phyloP scores from a whole-genome alignment of 768 basidiomycete species.

The Suillus variegatus region DNA sequence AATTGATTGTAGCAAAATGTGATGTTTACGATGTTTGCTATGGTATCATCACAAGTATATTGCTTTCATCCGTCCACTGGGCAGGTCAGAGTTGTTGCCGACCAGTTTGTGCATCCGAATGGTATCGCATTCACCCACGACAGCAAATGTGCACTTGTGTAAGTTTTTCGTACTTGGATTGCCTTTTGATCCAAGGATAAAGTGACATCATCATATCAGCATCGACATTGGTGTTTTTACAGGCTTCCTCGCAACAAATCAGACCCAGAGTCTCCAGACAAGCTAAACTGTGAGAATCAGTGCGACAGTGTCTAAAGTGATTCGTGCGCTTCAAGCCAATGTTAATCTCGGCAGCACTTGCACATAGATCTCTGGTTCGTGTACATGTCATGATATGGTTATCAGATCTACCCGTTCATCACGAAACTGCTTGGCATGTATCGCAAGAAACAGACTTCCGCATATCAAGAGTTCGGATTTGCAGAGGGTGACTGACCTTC shows the following conservation, averaged over 20 bases:
- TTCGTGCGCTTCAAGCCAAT: slow-evolving; percentile 41
- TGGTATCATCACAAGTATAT: slow-evolving; percentile 47
- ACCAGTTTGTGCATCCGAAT: slow-evolving; percentile 40
- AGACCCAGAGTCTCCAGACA: too few species aligned
- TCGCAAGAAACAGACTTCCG: neutral
- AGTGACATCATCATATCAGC: slow-evolving; percentile 23
- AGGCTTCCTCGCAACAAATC: slow-evolving; percentile 51
- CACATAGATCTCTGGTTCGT: too few species aligned
- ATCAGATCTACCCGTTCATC: too few species aligned
- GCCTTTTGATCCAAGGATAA: slow-evolving; percentile 10
- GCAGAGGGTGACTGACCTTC: neutral
- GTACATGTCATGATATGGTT: too few species aligned
- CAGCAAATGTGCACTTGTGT: slow-evolving; percentile 33
- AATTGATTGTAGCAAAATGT: slow-evolving; percentile 22
- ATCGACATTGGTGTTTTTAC: slow-evolving; percentile 34
- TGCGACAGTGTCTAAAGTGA: too few species aligned
- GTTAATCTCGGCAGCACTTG: slow-evolving; percentile 44
- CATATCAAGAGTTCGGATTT: neutral
- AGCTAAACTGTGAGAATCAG: too few species aligned
- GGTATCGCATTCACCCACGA: slow-evolving; percentile 39
- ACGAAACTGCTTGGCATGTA: too few species aligned
- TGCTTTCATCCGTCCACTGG: slow-evolving; percentile 43
- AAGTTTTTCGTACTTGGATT: slow-evolving; percentile 8
- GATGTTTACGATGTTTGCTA: slow-evolving; percentile 27
- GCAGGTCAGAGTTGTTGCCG: slow-evolving; percentile 43